These are phyloP conservation scores for Westerdykella aurantiaca DNA, from an alignment of 2,329 filamentous ascomycete genomes.

Conservation along the genomic window DNA sequence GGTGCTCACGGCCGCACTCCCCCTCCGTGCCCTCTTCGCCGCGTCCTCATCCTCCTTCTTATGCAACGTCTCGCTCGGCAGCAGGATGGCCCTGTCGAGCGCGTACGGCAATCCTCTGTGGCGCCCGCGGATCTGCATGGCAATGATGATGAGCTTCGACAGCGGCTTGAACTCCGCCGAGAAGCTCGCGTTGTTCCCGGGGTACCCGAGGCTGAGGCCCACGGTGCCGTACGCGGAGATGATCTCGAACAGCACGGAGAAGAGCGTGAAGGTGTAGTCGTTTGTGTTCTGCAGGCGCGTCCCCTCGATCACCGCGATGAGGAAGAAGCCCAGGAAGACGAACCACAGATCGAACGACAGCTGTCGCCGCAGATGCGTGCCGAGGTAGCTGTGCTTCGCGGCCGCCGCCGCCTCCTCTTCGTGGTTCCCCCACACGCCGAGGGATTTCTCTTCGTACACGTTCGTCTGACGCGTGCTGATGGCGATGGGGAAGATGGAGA, in stretches of 20 bases:
- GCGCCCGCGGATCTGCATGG: conserved; percentile 60
- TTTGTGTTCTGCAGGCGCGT: conserved; percentile 57
- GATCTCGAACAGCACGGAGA: conserved; percentile 41
- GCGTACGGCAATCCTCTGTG: conserved; percentile 62
- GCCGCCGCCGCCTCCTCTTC: conserved; percentile 41
- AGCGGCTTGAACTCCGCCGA: conserved; percentile 73
- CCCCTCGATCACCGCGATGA: conserved; percentile 86
- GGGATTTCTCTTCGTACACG: conserved; percentile 87
- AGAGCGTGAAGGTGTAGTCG: conserved; percentile 48
- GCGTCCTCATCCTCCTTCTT: conserved; percentile 54
- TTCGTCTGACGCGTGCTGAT: conserved; percentile 92
- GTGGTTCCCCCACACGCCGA: conserved; percentile 63
- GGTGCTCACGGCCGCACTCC: conserved; percentile 14
- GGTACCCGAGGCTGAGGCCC: conserved; percentile 80
- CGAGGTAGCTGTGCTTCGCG: conserved; percentile 73
- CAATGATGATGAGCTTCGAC: conserved; percentile 59
- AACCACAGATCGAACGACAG: conserved; percentile 98
- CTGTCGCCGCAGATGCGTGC: conserved; percentile 84
- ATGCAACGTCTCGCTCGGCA: conserved; percentile 60
- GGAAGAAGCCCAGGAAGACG: conserved; percentile 86
- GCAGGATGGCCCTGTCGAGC: conserved; percentile 62
- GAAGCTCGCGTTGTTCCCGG: conserved; percentile 69
- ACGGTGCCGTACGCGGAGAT: conserved; percentile 67
- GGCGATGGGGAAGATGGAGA: conserved; percentile 92
- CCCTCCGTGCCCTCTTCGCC: conserved; percentile 35